Percentiles rank a stretch among this genome's conserved stretches.
Conservation (phyloP, 805 yeast species). For the Candida namnaoensis region DNA sequence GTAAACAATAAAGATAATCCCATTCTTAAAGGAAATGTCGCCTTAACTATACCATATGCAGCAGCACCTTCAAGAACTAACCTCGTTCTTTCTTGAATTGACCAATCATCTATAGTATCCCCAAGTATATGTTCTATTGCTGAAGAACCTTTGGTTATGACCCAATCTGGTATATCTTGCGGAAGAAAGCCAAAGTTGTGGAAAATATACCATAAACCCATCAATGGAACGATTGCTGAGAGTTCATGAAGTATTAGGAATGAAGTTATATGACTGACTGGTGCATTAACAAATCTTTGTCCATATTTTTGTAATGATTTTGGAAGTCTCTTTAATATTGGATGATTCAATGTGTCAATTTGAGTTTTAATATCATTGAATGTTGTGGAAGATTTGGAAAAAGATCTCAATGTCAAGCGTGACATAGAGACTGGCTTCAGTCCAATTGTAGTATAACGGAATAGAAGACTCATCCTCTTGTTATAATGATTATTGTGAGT, state of each 20-base stretch:
- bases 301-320: slow-evolving; percentile 42
- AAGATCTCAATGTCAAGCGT: no score
- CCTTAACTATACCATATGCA: slow-evolving; percentile 59
- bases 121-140: slow-evolving; percentile 41
- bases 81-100: slow-evolving; percentile 40
- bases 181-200: slow-evolving; percentile 49
- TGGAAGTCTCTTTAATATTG: slow-evolving; percentile 35
- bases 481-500: no score
- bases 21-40: slow-evolving; percentile 45
- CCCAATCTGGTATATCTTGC: slow-evolving; percentile 47
- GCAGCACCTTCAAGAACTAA: slow-evolving; percentile 66
- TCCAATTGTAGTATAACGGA: no score
- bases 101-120: slow-evolving; percentile 20
- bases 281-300: slow-evolving; percentile 40
- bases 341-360: background rate
- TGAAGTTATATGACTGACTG: slow-evolving; percentile 51
- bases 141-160: slow-evolving; percentile 49
- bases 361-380: no score
- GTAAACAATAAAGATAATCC: slow-evolving; percentile 40
- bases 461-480: no score
- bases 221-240: slow-evolving; percentile 64
- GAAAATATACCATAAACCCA: slow-evolving; percentile 59
- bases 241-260: slow-evolving; percentile 66
- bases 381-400: background rate
- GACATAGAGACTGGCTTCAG: no score